Conservation (phyloP, 1,284 basidiomycete species). For the Sphaerobolus stellatus region DNA sequence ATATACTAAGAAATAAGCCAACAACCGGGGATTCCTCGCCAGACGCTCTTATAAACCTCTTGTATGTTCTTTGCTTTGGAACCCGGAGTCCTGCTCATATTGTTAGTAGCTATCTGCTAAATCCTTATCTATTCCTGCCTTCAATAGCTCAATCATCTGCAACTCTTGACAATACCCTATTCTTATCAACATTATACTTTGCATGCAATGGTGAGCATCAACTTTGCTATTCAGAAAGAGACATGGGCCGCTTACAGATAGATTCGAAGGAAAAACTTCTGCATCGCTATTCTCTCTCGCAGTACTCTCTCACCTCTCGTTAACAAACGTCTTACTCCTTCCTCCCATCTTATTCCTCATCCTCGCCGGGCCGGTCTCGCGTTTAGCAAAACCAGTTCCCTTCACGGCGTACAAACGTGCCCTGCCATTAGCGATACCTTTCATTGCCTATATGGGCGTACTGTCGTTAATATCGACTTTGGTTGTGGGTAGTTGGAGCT, state of each 20-base stretch:
- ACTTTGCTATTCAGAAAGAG: neutral
- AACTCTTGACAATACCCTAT: conserved; percentile 71
- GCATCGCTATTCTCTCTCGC: conserved; percentile 65
- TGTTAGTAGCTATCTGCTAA: conserved; percentile 72
- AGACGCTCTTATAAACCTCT: conserved; percentile 57
- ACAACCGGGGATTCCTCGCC: conserved; percentile 40
- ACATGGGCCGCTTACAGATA: neutral
- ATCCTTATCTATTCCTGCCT: conserved; percentile 83
- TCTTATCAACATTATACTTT: conserved; percentile 65
- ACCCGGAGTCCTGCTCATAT: neutral
- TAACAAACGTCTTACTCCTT: conserved; percentile 70
- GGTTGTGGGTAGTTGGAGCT: conserved; percentile 57
- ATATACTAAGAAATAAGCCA: conserved; percentile 54
- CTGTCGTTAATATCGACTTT: conserved; percentile 53
- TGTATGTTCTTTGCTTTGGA: conserved; percentile 45
- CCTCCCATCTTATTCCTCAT: conserved; percentile 69
- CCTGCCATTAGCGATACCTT: conserved; percentile 47
- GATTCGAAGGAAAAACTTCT: conserved; percentile 48
- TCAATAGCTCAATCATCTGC: conserved; percentile 81
- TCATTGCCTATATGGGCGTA: conserved; percentile 46
- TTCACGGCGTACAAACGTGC: conserved; percentile 38
- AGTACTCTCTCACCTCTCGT: conserved; percentile 65
- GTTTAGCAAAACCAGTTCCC: conserved; percentile 58
- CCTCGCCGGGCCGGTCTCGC: conserved; percentile 56
- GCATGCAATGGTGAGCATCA: conserved; percentile 63